Percentiles rank a stretch among this genome's conserved stretches.
Evolutionary conservation across 2,329 filamentous ascomycete species (phyloP).

Genomic region (Coniella vitis): DNA sequence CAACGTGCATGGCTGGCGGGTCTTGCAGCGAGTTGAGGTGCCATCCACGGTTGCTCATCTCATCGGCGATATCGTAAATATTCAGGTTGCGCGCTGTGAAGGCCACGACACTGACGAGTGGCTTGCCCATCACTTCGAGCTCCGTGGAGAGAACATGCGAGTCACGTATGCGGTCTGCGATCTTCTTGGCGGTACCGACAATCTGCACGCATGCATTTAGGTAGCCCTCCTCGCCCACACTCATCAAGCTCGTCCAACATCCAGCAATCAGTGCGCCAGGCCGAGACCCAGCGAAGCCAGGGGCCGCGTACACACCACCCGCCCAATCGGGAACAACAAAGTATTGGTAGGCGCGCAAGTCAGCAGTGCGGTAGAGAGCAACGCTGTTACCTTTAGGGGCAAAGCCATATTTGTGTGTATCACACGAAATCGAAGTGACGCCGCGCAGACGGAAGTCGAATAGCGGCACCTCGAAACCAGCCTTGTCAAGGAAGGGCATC

Average conservation of each 20-base stretch:
- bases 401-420: constrained; percentile 99
- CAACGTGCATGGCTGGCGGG: constrained; percentile 87
- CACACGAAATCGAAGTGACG: constrained; percentile 91
- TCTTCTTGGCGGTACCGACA: constrained; percentile 77
- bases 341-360: constrained; percentile 84
- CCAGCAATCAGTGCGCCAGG: constrained; percentile 92
- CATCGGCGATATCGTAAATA: constrained; percentile 91
- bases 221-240: constrained; percentile 81
- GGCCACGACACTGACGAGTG: constrained; percentile 83
- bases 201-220: constrained; percentile 81
- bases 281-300: constrained; percentile 82
- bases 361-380: constrained; percentile 76
- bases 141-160: constrained; percentile 64
- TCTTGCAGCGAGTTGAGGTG: constrained; percentile 91
- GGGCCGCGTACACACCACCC: constrained; percentile 91
- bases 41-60: constrained; percentile 79
- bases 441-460: constrained; percentile 95
- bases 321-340: constrained; percentile 94
- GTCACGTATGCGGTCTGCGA: constrained; percentile 65
- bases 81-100: constrained; percentile 80
- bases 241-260: constrained; percentile 91
- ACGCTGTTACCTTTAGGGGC: constrained; percentile 96
- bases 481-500: constrained; percentile 82
- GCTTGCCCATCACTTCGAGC: constrained; percentile 74
- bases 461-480: constrained; percentile 81